Evolutionary conservation across 1,139 yeast species (phyloP).

Genomic region (Blastobotrys capitulatus): DNA sequence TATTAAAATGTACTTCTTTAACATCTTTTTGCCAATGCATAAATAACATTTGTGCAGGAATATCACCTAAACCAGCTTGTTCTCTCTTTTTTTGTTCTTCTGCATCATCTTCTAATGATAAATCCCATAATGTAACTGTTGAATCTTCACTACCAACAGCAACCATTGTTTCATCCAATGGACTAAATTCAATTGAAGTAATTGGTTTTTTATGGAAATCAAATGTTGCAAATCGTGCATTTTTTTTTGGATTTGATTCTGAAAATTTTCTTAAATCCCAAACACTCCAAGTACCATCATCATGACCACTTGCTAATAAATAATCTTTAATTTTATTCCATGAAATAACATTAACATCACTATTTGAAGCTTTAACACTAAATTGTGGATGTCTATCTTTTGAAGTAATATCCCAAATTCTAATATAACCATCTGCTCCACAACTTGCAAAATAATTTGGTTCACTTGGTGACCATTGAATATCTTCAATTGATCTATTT

Average conservation of each 20-base stretch:
- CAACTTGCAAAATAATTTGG: constrained; percentile 90
- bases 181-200: constrained; percentile 91
- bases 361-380: constrained; percentile 68
- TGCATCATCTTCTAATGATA: constrained; percentile 29
- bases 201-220: constrained; percentile 92
- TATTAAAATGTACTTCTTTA: constrained; percentile 97
- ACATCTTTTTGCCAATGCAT: constrained; percentile 98
- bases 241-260: constrained; percentile 43
- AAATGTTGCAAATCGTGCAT: constrained; percentile 78
- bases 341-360: constrained; percentile 91
- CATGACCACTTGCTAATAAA: constrained; percentile 92
- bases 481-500: constrained; percentile 82
- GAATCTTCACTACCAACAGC: constrained; percentile 97
- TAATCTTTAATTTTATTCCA: constrained; percentile 84
- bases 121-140: constrained; percentile 86
- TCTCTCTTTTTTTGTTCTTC: constrained; percentile 26
- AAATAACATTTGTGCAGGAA: constrained; percentile 93
- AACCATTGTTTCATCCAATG: constrained; percentile 88
- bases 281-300: constrained; percentile 95
- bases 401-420: constrained; percentile 96
- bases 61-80: constrained; percentile 59
- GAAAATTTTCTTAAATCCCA: constrained; percentile 96
- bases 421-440: constrained; percentile 85
- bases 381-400: constrained; percentile 77
- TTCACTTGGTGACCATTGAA: constrained; percentile 94